Conservation (phyloP, 306 rosid genomes). For the Corylus americana region DNA sequence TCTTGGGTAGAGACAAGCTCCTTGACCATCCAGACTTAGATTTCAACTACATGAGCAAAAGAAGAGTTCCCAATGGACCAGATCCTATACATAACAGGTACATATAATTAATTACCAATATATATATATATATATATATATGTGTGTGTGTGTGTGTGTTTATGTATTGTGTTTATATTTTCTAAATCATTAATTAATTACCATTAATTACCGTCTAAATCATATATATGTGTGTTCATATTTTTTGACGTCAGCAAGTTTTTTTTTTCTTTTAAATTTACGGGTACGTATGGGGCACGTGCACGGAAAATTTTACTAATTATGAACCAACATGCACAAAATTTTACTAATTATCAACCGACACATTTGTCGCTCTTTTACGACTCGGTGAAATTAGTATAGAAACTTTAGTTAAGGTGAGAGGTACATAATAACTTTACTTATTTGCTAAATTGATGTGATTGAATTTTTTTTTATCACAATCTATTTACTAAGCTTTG, state of each 20-base stretch:
- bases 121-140: too few species aligned
- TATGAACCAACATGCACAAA: not conserved
- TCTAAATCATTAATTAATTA: too few species aligned
- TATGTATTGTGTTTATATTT: too few species aligned
- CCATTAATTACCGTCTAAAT: too few species aligned
- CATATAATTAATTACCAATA: not conserved
- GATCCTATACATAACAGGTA: conserved; percentile 99
- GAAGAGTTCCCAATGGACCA: conserved; percentile 91
- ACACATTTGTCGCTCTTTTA: not conserved
- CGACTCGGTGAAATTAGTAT: too few species aligned
- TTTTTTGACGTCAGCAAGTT: not conserved
- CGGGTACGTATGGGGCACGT: too few species aligned
- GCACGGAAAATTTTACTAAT: not conserved
- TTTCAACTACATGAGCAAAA: conserved; percentile 74
- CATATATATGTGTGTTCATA: too few species aligned
- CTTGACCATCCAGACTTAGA: conserved; percentile 54
- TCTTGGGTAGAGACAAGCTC: conserved; percentile 35
- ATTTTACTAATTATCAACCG: not conserved
- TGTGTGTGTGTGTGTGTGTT: not conserved
- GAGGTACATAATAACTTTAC: not conserved
- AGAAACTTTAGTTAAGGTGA: not conserved
- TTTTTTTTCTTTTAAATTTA: not conserved
- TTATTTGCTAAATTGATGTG: not conserved
- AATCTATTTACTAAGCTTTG: not conserved
- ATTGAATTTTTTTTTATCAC: not conserved